These are phyloP conservation scores for Kazachstania psychrophila DNA, from an alignment of 805 yeast species.

Conservation along the genomic window DNA sequence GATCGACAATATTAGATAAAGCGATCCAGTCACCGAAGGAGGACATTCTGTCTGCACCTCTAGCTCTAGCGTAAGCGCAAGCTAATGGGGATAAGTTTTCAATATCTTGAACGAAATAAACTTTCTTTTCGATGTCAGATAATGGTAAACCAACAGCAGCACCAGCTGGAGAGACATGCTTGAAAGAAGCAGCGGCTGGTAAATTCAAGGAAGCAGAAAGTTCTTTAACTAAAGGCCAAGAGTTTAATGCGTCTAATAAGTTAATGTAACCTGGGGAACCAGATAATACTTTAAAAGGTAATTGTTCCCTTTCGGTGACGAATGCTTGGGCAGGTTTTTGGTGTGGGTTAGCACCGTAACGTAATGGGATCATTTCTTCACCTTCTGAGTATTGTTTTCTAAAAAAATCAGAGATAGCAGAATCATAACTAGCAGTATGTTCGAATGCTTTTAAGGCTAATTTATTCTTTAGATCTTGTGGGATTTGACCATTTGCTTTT, in stretches of 20 bases:
- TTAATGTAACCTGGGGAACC: constrained; percentile 98
- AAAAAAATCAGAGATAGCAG: constrained; percentile 91
- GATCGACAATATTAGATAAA: constrained; percentile 87
- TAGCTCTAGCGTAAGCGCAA: constrained; percentile 95
- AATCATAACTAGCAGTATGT: constrained; percentile 95
- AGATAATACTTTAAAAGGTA: constrained; percentile 85
- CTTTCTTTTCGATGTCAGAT: constrained; percentile 81
- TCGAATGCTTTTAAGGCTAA: constrained; percentile 94
- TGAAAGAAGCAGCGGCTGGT: constrained; percentile 98
- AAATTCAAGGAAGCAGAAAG: constrained; percentile 84
- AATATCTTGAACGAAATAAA: constrained; percentile 88
- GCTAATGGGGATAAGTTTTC: constrained; percentile 94
- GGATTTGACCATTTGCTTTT: constrained; percentile 50
- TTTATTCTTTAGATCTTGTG: constrained; percentile 62
- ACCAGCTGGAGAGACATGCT: constrained; percentile 98
- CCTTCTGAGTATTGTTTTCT: constrained; percentile 93
- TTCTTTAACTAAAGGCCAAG: constrained; percentile 98
- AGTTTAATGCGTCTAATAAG: constrained; percentile 88
- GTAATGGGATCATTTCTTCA: constrained; percentile 76
- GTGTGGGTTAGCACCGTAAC: constrained; percentile 99
- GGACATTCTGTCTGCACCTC: constrained; percentile 99
- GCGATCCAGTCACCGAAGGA: constrained; percentile 98
- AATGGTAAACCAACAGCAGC: constrained; percentile 94
- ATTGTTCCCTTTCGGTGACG: constrained; percentile 69
- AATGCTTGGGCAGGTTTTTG: constrained; percentile 98